Conservation (phyloP, 148 eudicot genomes). For the Arbutus unedo region DNA sequence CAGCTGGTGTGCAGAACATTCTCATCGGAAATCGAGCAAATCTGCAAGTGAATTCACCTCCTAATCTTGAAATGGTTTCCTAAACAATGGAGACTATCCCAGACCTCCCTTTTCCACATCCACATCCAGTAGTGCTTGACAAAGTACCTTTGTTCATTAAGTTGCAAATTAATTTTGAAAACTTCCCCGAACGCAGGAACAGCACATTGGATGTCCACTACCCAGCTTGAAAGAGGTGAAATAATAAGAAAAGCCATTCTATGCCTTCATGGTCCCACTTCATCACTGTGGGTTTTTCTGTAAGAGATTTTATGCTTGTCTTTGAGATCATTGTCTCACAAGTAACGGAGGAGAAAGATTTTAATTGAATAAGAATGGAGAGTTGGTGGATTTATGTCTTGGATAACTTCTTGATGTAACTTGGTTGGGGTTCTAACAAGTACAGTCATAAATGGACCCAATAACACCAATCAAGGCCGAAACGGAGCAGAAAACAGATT, state of each 20-base stretch:
- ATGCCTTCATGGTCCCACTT: not conserved
- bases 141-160: not conserved
- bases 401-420: too few species aligned
- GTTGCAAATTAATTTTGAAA: not conserved
- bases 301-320: not conserved
- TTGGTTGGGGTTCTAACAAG: too few species aligned
- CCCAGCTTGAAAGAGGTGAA: not conserved
- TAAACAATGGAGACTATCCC: not conserved
- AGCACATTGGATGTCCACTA: not conserved
- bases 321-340: not conserved
- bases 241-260: not conserved
- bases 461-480: too few species aligned
- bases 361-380: not conserved
- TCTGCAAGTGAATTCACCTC: not conserved
- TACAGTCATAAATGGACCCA: too few species aligned
- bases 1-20: not conserved
- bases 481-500: too few species aligned
- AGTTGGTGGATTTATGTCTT: not conserved
- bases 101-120: not conserved
- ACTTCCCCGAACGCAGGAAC: not conserved
- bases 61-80: constrained; percentile 4
- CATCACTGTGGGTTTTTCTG: not conserved
- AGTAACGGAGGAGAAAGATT: not conserved
- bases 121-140: not conserved
- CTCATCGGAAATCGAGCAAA: not conserved